Base-by-base conservation (phyloP, 352 stramenopile species). In the Globisporangium ultimum region DNA sequence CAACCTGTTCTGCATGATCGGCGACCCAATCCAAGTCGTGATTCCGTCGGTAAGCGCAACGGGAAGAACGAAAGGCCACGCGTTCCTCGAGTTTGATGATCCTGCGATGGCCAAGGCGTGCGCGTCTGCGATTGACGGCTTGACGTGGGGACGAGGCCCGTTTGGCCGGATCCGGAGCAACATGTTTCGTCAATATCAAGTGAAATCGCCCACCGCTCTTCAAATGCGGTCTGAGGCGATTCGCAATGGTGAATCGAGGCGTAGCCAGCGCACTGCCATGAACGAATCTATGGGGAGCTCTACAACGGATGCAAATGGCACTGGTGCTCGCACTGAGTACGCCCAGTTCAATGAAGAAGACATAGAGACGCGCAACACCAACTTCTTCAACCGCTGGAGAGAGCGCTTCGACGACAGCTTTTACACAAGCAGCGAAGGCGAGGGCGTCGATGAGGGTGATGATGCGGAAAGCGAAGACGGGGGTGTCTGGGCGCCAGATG, bases 61-160 rank as follows among this genome's bases (percentile, higher is more conserved):
- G 0, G 74, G 76, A 24, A 67, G 76, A 48, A 92, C 76, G 28
- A 93, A 92, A 62, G 84, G 84, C 1, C 80, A 91, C 48, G 86
- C 84, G 8, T 95, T 95, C 60, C 60, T 95, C 38, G 86, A 95
- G 55, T 95, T 95, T 57, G 77, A 91, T 43, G 79, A 92, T 40
- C 80, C 72, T 0, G 60, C 66, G 5, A 77, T 91, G 65, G 84
- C 86, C 9, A 83, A 63, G 14, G 61, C 40, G 21, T 90, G 78
- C 48, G 76, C 81, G 0, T 54, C 64, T 7, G 80, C 82, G 28
- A 61, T 95, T 8, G 80, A 95, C 60, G 83, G 86, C 4, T 53
- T 95, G 15, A 80, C 69, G 3, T 95, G 86, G 86, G 84, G 84
- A 13, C 63, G 73, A 50, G 80, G 81, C 0, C 70, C 73, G 12